A percentile compares a stretch with the other conserved stretches of the same genome.
Evolutionary conservation across 1,284 basidiomycete species (phyloP).

Genomic region (Cryptococcus sp.): DNA sequence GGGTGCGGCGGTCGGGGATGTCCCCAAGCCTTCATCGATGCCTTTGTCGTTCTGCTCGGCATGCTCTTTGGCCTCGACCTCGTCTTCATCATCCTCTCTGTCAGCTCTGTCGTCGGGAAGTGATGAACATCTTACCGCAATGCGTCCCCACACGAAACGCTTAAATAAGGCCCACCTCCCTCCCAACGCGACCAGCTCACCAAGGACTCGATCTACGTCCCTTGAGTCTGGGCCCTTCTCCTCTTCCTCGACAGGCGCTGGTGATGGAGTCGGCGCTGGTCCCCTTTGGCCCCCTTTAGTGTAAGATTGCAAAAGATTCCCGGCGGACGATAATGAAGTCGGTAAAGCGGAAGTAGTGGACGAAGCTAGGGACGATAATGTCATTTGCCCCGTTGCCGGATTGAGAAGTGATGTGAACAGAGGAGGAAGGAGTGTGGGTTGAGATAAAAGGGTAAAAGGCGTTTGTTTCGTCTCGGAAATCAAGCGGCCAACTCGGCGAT

Average conservation of each 20-base stretch:
- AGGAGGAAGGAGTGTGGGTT: slow-evolving; percentile 34
- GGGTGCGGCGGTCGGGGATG: not conserved
- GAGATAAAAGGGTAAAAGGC: slow-evolving; percentile 37
- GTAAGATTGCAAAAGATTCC: slow-evolving; percentile 40
- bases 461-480: slow-evolving; percentile 47
- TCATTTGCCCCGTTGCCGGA: slow-evolving; percentile 21
- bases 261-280: slow-evolving; percentile 30
- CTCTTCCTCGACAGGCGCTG: slow-evolving; percentile 56
- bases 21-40: slow-evolving; percentile 7
- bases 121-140: slow-evolving; percentile 52
- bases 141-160: slow-evolving; percentile 72
- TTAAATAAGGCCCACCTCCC: slow-evolving; percentile 88
- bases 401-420: slow-evolving; percentile 28
- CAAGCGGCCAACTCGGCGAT: slow-evolving; percentile 55
- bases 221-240: slow-evolving; percentile 64
- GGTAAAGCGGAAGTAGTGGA: slow-evolving; percentile 36
- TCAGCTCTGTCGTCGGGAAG: not conserved
- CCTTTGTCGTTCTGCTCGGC: slow-evolving; percentile 25
- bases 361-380: slow-evolving; percentile 37
- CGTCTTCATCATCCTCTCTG: slow-evolving; percentile 21
- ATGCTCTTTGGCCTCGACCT: slow-evolving; percentile 14
- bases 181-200: slow-evolving; percentile 82
- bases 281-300: slow-evolving; percentile 35
- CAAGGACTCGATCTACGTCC: slow-evolving; percentile 82
- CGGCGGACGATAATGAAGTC: slow-evolving; percentile 47